phyloP scores from a whole-genome alignment of 2,329 filamentous ascomycete species.

The Alternaria arborescens region DNA sequence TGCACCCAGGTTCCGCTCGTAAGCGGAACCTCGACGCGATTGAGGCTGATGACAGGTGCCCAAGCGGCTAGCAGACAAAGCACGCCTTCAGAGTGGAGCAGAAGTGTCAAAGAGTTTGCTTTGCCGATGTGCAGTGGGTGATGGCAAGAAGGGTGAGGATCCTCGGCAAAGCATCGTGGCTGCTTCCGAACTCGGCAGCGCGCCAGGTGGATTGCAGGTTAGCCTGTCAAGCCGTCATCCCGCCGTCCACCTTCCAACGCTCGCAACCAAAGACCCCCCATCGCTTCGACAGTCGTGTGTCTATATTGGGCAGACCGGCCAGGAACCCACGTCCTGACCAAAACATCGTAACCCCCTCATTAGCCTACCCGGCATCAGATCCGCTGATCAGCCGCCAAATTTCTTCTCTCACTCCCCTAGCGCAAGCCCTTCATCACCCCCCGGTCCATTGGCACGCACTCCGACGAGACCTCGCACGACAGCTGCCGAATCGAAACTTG shows the following conservation, averaged over 20 bases:
- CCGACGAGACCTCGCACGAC: slow-evolving; percentile 37
- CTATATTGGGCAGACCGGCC: slow-evolving; percentile 16
- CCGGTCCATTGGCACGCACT: slow-evolving; percentile 32
- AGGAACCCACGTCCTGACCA: slow-evolving; percentile 21
- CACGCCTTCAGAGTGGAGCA: slow-evolving; percentile 5
- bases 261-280: slow-evolving; percentile 15
- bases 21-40: neutral
- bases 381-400: slow-evolving; percentile 39
- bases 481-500: slow-evolving; percentile 44
- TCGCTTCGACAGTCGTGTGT: slow-evolving; percentile 11
- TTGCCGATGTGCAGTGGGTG: slow-evolving; percentile 1
- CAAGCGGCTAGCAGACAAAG: slow-evolving; percentile 2
- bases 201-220: slow-evolving; percentile 7
- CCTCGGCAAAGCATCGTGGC: slow-evolving; percentile 15
- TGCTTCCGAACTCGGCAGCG: slow-evolving; percentile 3
- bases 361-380: slow-evolving; percentile 23
- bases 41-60: slow-evolving; percentile 9
- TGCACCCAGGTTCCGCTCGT: slow-evolving; percentile 13
- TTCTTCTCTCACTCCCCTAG: slow-evolving; percentile 41
- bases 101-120: slow-evolving; percentile 7
- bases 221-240: slow-evolving; percentile 14
- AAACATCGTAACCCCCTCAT: slow-evolving; percentile 25
- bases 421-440: slow-evolving; percentile 39
- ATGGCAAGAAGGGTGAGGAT: slow-evolving; percentile 8
- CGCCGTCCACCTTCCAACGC: slow-evolving; percentile 17